Conservation (phyloP, 2,329 filamentous ascomycete species). For the Keithomyces neogunnii region DNA sequence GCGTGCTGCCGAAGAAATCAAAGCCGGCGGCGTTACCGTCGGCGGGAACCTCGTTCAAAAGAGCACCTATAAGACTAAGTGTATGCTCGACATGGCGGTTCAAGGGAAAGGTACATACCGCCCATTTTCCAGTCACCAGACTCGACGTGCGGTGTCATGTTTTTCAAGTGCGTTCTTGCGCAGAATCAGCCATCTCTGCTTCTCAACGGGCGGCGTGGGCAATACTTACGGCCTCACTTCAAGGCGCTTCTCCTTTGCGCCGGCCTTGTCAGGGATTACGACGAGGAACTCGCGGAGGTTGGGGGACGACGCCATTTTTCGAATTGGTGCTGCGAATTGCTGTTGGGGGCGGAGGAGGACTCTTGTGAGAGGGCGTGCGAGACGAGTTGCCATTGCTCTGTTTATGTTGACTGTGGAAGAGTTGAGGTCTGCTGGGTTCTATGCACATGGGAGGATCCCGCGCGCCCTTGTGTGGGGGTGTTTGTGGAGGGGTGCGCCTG, state of each 20-base stretch:
- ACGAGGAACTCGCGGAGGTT: slow-evolving; percentile 57
- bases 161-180: slow-evolving; percentile 42
- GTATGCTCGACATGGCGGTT: background rate
- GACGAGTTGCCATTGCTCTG: slow-evolving; percentile 8
- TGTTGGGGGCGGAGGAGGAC: slow-evolving; percentile 4
- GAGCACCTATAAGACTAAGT: slow-evolving; percentile 44
- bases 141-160: slow-evolving; percentile 42
- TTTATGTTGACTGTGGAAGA: background rate
- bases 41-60: slow-evolving; percentile 56
- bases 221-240: slow-evolving; percentile 47
- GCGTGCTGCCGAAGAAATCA: slow-evolving; percentile 66
- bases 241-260: slow-evolving; percentile 50
- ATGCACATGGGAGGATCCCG: background rate
- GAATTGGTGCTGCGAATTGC: slow-evolving; percentile 2
- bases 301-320: slow-evolving; percentile 21
- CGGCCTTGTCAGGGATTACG: slow-evolving; percentile 59
- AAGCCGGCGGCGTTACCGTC: slow-evolving; percentile 49
- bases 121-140: slow-evolving; percentile 55
- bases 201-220: background rate
- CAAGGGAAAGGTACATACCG: slow-evolving; percentile 34
- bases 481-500: no score
- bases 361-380: slow-evolving; percentile 7
- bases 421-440: background rate
- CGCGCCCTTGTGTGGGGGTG: no score
- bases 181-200: background rate